Evolutionary conservation across 2,329 filamentous ascomycete genomes (phyloP), one percentile per base, ranked within the genome.

Genomic region (Aspergillus fijiensis): DNA sequence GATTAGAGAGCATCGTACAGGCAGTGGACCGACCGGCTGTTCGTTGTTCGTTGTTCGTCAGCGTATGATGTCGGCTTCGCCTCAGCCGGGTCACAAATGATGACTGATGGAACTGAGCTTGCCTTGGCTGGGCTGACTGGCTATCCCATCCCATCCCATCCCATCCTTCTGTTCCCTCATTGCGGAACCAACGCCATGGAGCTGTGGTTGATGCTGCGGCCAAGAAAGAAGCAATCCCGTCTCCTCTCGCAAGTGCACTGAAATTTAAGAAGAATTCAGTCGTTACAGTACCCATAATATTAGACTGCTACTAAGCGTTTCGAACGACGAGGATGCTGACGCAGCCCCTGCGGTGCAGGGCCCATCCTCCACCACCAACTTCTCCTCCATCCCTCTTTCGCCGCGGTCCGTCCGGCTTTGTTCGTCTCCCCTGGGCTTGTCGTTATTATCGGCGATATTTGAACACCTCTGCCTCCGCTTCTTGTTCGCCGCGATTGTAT

Each of bases 311-410:
- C 39, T 45, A 45, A 45, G 39, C 39, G 39, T 45, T 45, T 45
- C 14, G 39, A 42, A 47, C 35, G 23, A 55, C 52, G 39, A 55
- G 52, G 52, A 55, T 55, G 70, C 73, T 75, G 72, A 75, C 72
- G 70, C 72, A 74, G 66, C 71, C 72, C 72, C 70, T 75, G 72
- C 68, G 70, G 67, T 73, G 72, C 69, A 74, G 73, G 71, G 71
- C 67, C 70, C 71, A 72, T 71, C 62, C 62, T 61, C 49, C 65
- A 62, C 55, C 33, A 35, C 55, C 33, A 35, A 6, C 64, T 63
- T 49, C 59, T 55, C 53, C 58, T 55, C 63, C 89, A 92, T 70
- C 88, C 92, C 73, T 91, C 94, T 47, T 54, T 55, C 57, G 65
- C 60, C 60, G 64, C 54, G 57, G 62, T 60, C 60, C 59, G 54